Evolutionary conservation across 345 rosid genomes (phyloP).

Genomic region (Turritis glabra): DNA sequence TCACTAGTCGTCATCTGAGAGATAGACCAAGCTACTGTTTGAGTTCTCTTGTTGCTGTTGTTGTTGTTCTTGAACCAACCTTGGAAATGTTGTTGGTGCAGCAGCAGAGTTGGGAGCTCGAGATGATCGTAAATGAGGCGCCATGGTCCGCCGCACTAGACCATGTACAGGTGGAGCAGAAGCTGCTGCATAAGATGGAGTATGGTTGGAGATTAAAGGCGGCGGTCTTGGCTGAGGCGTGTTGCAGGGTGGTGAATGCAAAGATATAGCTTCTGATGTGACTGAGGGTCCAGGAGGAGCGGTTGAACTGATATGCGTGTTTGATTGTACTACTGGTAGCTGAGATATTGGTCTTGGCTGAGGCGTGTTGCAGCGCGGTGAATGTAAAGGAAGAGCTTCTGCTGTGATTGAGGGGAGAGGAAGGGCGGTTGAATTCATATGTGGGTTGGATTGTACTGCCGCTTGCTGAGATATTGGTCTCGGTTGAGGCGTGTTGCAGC

Average conservation of each 20-base stretch:
- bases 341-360: constrained; percentile 13
- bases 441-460: background rate
- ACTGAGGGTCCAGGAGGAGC: background rate
- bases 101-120: constrained; percentile 2
- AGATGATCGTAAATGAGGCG: constrained; percentile 34
- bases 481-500: background rate
- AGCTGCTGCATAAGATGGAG: background rate
- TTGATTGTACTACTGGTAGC: background rate
- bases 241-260: background rate
- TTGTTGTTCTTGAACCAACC: constrained; percentile 14
- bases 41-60: constrained; percentile 10
- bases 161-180: background rate
- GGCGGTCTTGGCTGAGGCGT: constrained; percentile 19
- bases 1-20: constrained; percentile 31
- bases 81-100: background rate
- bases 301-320: background rate
- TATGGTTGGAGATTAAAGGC: constrained; percentile 25
- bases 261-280: constrained; percentile 14
- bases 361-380: background rate
- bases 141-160: background rate
- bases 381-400: background rate
- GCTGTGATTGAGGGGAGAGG: background rate
- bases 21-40: constrained; percentile 13
- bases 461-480: background rate
- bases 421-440: background rate